Conservation (phyloP, 2,329 filamentous ascomycete species). For the Hypoxylon sp. region DNA sequence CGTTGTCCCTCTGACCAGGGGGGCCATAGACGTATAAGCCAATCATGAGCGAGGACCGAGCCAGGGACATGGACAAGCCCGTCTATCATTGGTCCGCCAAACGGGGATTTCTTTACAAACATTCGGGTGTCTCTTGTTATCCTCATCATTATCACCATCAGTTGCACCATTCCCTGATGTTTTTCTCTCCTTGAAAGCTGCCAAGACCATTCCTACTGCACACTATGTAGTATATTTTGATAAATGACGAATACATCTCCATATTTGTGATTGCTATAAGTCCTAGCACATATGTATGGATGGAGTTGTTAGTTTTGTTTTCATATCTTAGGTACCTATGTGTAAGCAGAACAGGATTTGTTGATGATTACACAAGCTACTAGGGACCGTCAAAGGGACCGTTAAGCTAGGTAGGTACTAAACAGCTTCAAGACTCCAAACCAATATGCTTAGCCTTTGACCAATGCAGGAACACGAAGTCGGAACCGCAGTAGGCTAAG, state of each 20-base stretch:
- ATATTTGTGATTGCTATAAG: background rate
- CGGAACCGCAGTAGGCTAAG: constrained; percentile 27
- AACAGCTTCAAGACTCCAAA: constrained; percentile 7
- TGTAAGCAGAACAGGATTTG: background rate
- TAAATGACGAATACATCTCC: constrained; percentile 12
- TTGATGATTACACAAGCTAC: background rate
- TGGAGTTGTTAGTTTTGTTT: background rate
- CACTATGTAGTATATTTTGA: constrained; percentile 16
- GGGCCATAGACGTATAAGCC: constrained; percentile 40
- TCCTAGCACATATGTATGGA: background rate
- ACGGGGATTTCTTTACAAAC: constrained; percentile 46
- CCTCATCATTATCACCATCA: constrained; percentile 26
- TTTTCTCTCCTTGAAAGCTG: constrained; percentile 11
- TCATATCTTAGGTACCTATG: background rate
- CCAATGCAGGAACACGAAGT: constrained; percentile 46
- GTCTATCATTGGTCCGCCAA: constrained; percentile 34
- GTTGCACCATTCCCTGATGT: constrained; percentile 35
- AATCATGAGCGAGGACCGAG: constrained; percentile 41
- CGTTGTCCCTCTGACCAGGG: constrained; percentile 46
- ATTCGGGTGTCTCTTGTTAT: constrained; percentile 37
- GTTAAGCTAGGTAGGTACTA: too few species aligned
- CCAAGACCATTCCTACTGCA: constrained; percentile 14
- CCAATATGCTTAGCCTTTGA: constrained; percentile 25
- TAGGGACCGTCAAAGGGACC: background rate
- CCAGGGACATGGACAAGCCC: constrained; percentile 32